Conservation (phyloP, 192 early-diverging fungal species). For the Dissophora globulifera region DNA sequence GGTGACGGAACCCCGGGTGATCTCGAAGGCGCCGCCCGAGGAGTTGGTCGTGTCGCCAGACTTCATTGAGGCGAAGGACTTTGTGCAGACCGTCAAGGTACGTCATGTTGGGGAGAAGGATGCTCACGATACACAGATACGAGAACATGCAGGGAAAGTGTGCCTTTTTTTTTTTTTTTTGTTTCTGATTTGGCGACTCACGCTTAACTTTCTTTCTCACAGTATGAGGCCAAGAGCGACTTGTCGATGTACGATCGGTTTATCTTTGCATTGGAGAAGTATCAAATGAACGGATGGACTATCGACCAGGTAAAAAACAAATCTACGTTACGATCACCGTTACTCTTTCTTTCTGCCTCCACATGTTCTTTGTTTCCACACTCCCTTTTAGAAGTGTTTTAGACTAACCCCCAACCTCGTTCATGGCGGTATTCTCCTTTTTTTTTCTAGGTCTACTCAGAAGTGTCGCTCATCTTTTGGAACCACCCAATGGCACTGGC, state of each 20-base stretch:
- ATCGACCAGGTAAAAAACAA: slow-evolving; percentile 49
- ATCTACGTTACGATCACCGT: no score
- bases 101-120: no score
- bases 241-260: slow-evolving; percentile 53
- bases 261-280: slow-evolving; percentile 51
- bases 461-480: slow-evolving; percentile 54
- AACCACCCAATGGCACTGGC: slow-evolving; percentile 43
- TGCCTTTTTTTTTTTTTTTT: background rate
- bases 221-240: slow-evolving; percentile 44
- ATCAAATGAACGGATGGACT: slow-evolving; percentile 47
- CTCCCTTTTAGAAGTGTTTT: no score
- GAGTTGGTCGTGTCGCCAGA: slow-evolving; percentile 46
- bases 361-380: no score
- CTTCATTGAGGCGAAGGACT: slow-evolving; percentile 52
- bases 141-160: no score
- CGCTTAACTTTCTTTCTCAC: slow-evolving; percentile 2
- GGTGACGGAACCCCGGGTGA: slow-evolving; percentile 30
- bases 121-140: no score
- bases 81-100: slow-evolving; percentile 54
- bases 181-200: background rate
- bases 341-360: no score
- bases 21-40: slow-evolving; percentile 53
- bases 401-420: no score
- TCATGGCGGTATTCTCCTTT: no score
- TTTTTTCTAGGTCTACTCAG: slow-evolving; percentile 54